Evolutionary conservation across 2,329 filamentous ascomycete genomes (phyloP), one percentile per base, ranked within the genome.

Genomic region (Pezicula carpinea): DNA sequence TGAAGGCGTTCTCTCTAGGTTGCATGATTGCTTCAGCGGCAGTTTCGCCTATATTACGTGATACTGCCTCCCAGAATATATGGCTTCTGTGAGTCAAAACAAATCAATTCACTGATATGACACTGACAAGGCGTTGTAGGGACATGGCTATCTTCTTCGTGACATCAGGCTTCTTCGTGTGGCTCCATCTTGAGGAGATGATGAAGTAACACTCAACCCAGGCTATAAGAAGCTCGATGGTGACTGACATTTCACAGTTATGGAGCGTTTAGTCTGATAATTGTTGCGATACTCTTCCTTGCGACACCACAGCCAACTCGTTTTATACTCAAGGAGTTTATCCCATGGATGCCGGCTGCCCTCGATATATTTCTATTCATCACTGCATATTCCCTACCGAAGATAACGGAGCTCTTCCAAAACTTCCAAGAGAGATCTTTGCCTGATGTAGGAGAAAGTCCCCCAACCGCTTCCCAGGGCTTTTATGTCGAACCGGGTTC

Each of bases 261-360:
- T 19, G 43, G 43, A 7, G 31, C 38, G 3, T 49, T 36, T 23
- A 41, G 40, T 6, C 17, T 47, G 18, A 17, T 18, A 8, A 13
- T 38, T 3, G 41, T 29, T 11, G 39, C 18, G 17, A 35, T 46
- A 22, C 38, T 49, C 13, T 39, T 46, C 3, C n/a, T 48, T 38
- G 34, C 36, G n/a, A 33, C 44, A 7, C 44, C 8, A 47, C 53
- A 8, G 43, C 41, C 17, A 43, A 42, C 10, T 47, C 43, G 23
- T 35, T 51, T 14, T 11, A 8, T 29, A 29, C 41, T 46, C 19
- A 41, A 17, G 13, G 46, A 52, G 10, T 22, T 46, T 8, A 36
- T 55, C 15, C 48, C 48, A 18, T 53, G 53, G 53, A 31, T 48
- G 18, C 51, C 53, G 3, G 35, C 49, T 41, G 26, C 39, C 4